Percentiles rank a stretch among this genome's conserved stretches.
Conservation (phyloP, 192 early-diverging fungal genomes). For the Piromyces finnis region DNA sequence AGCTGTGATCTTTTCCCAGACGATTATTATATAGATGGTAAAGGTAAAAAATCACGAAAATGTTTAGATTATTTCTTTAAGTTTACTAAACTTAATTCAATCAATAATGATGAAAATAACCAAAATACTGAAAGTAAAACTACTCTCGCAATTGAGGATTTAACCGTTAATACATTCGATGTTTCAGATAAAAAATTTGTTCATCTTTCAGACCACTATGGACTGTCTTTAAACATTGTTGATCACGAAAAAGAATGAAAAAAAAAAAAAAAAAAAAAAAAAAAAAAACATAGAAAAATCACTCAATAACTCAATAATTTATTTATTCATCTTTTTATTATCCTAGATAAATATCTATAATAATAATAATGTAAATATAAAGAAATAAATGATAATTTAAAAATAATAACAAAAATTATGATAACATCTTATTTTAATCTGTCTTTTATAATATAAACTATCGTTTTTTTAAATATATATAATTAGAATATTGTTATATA, state of each 20-base stretch:
- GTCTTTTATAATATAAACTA: too few species aligned
- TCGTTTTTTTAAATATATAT: too few species aligned
- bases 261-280: not conserved
- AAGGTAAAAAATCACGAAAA: not conserved
- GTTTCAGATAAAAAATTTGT: not conserved
- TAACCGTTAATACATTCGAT: not conserved
- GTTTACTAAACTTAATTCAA: not conserved
- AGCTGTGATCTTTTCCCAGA: not conserved
- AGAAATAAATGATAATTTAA: too few species aligned
- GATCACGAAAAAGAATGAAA: not conserved
- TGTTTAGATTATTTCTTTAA: not conserved
- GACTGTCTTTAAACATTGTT: not conserved
- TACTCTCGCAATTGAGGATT: not conserved
- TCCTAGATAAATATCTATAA: too few species aligned
- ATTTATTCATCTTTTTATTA: too few species aligned
- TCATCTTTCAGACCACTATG: not conserved
- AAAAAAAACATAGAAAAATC: too few species aligned
- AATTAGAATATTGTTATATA: too few species aligned
- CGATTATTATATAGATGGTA: not conserved
- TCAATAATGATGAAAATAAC: not conserved
- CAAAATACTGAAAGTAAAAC: not conserved
- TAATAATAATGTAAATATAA: too few species aligned
- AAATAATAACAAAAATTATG: too few species aligned
- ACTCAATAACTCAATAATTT: too few species aligned
- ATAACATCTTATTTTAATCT: too few species aligned